Evolutionary conservation across 2,329 filamentous ascomycete species (phyloP), one percentile per base, ranked within the genome.

Genomic region (Metarhizium anisopliae): DNA sequence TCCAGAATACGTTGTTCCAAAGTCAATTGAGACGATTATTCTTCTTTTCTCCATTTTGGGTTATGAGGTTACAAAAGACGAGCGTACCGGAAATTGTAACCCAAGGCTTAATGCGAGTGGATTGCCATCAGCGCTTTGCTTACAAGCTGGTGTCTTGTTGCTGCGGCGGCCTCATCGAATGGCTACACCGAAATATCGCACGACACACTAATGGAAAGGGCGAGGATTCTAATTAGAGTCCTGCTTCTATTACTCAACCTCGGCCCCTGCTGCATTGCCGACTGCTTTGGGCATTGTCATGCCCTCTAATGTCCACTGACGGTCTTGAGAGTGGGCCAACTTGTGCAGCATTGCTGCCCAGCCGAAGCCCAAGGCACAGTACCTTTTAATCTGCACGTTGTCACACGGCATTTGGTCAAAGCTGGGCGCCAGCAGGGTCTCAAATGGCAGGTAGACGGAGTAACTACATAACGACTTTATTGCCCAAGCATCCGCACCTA

Each of bases 1-100:
- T 35, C 77, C 78, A 14, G 78, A 79, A 62, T 77, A 82, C 4
- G 79, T 82, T 13, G 79, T 82, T 30, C 79, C 79, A 60, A 82
- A 81, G 62, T 82, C 79, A 57, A 82, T 76, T 20, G 76, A 78
- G 59, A 80, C 71, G 53, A 81, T 71, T 58, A 80, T 74, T 63
- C 71, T 75, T 61, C 72, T 62, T 45, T 64, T 63, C 55, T 59
- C 58, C 68, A 71, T 71, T 57, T 47, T 64, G 52, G 55, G 56
- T 25, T 16, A 2, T 40, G 38, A 51, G 32, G n/a, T 30, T 10
- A 36, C 42, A 38, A 38, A 40, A 50, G 29, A 47, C 32, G 20
- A 32, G 20, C 50, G 47, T 18, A 16, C 25, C 49, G 35, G 29
- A 40, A 47, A 51, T 47, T 29, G 40, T 18, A 29, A 25, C 25